These are phyloP conservation scores for Spergularia bocconei DNA, from an alignment of 148 eudicot genomes.

Conservation along the genomic window DNA sequence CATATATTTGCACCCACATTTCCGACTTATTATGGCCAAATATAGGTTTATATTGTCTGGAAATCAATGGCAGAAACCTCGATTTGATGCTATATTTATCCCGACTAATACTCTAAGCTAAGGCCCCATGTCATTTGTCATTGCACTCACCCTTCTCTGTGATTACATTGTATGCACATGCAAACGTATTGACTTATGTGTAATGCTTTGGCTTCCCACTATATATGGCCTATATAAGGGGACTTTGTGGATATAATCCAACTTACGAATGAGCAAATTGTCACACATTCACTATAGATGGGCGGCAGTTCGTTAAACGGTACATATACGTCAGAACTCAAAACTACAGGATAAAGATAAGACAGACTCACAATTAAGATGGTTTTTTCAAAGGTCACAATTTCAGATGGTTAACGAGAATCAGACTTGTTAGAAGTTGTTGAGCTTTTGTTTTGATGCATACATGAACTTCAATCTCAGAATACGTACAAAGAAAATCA, in stretches of 20 bases:
- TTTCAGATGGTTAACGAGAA: too few relatives aligned
- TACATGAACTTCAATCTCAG: too few relatives aligned
- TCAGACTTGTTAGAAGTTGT: too few relatives aligned
- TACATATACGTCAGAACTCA: too few relatives aligned
- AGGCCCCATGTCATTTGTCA: conserved; percentile 12
- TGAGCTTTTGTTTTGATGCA: too few relatives aligned
- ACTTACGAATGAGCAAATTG: conserved; percentile 13
- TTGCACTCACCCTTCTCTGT: conserved; percentile 7
- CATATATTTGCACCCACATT: not conserved
- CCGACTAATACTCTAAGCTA: not conserved
- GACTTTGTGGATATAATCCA: conserved; percentile 15
- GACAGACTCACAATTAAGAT: too few relatives aligned
- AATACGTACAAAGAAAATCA: too few relatives aligned
- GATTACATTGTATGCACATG: not conserved
- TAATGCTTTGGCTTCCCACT: conserved; percentile 6
- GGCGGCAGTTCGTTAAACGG: too few relatives aligned
- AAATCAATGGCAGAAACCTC: conserved; percentile 8
- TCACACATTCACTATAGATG: not conserved
- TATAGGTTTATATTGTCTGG: conserved; percentile 20
- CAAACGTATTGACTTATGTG: conserved; percentile 13
- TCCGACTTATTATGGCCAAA: conserved; percentile 9
- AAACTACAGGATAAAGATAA: too few relatives aligned
- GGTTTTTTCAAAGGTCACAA: too few relatives aligned
- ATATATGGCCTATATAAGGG: not conserved
- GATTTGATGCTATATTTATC: conserved; percentile 5